A percentile compares a stretch with the other conserved stretches of the same genome.
Evolutionary conservation across 768 basidiomycete species (phyloP).

Genomic region (Macrolepiota fuliginosa): DNA sequence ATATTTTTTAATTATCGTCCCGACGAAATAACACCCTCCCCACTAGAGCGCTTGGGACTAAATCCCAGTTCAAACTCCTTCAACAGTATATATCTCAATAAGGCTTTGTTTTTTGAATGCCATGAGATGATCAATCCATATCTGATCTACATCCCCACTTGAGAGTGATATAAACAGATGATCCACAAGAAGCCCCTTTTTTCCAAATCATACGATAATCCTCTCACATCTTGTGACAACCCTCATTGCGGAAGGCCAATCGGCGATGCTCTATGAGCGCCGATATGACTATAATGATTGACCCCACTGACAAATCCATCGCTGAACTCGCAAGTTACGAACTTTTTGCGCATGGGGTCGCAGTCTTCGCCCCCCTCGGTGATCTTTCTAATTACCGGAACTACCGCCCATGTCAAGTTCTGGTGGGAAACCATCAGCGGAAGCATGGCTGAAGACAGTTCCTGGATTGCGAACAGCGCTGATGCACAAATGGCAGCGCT

Average conservation of each 20-base stretch:
- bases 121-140: conserved; percentile 5
- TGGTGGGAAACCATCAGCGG: neutral
- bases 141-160: neutral
- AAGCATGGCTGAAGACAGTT: neutral
- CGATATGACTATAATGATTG: neutral
- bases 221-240: neutral
- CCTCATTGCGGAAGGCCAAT: neutral
- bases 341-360: neutral
- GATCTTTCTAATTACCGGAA: neutral
- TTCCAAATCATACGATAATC: neutral
- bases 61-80: neutral
- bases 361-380: neutral
- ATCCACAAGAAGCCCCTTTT: conserved; percentile 8
- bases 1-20: neutral
- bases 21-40: neutral
- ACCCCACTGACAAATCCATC: conserved; percentile 1
- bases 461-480: neutral
- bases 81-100: neutral
- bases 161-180: neutral
- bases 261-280: neutral
- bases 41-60: neutral
- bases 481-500: neutral
- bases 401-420: neutral
- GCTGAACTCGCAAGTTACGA: neutral
- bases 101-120: neutral